phyloP scores from a whole-genome alignment of 2,329 filamentous ascomycete genomes.

The Trichoderma atroviride region DNA sequence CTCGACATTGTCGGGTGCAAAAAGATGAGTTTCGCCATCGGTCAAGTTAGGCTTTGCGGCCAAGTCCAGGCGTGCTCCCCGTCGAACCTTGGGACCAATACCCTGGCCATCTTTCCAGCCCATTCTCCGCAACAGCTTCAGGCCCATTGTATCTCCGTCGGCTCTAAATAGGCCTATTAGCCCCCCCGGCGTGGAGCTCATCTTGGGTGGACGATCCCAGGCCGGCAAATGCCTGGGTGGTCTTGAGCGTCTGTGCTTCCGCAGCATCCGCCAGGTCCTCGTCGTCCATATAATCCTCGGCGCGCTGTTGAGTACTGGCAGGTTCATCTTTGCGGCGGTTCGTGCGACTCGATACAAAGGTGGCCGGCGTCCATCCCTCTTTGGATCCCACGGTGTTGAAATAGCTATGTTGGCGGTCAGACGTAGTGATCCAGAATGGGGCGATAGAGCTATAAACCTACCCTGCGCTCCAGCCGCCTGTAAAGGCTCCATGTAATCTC shows the following conservation, averaged over 20 bases:
- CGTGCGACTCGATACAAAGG: conserved; percentile 86
- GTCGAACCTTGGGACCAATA: conserved; percentile 81
- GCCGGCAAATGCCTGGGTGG: conserved; percentile 71
- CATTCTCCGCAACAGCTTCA: conserved; percentile 85
- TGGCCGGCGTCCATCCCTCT: conserved; percentile 92
- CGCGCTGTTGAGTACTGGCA: conserved; percentile 62
- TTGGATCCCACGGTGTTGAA: conserved; percentile 98
- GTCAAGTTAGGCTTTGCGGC: conserved; percentile 44
- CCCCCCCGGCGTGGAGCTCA: conserved; percentile 48
- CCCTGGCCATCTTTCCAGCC: conserved; percentile 95
- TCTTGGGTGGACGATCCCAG: conserved; percentile 69
- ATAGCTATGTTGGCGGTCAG: conserved; percentile 60
- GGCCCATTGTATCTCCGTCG: conserved; percentile 81
- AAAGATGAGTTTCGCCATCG: conserved; percentile 64
- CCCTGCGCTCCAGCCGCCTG: conserved; percentile 95
- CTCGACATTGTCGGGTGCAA: conserved; percentile 78
- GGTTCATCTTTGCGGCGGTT: conserved; percentile 70
- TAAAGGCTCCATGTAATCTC: conserved; percentile 93
- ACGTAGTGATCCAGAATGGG: not conserved
- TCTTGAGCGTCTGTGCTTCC: conserved; percentile 75
- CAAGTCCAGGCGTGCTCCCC: conserved; percentile 67
- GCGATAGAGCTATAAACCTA: conserved; percentile 50
- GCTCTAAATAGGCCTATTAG: conserved; percentile 73
- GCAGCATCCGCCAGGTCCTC: conserved; percentile 88
- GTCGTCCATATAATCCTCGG: conserved; percentile 97